These are phyloP conservation scores for Colletotrichum sp. DNA, from an alignment of 2,329 filamentous ascomycete species.

Conservation along the genomic window DNA sequence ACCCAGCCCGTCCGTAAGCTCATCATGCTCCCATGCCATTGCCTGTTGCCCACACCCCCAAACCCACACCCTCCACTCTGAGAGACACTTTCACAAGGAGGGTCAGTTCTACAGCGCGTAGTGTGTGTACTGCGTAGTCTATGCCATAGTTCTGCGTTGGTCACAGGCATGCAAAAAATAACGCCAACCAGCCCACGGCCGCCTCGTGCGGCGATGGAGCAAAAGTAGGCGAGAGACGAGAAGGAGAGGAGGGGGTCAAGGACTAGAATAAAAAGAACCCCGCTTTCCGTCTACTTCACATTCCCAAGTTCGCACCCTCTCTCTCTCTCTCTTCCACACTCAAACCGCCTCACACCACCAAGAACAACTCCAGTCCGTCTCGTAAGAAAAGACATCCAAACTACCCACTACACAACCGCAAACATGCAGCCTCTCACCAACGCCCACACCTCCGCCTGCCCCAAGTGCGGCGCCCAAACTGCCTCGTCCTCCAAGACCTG, in stretches of 20 bases:
- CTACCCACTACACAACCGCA: neutral
- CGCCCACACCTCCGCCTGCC: constrained; percentile 49
- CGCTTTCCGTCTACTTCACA: neutral
- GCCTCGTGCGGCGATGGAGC: neutral
- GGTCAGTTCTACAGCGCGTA: neutral
- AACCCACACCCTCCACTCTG: neutral
- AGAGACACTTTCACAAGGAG: constrained; percentile 4
- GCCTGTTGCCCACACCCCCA: neutral
- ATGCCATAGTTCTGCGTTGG: constrained; percentile 1
- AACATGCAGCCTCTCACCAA: constrained; percentile 35
- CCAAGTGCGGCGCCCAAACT: constrained; percentile 59
- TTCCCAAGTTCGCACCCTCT: neutral
- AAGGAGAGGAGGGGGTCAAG: neutral
- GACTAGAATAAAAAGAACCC: neutral
- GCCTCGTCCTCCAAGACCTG: constrained; percentile 56
- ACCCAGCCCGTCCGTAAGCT: constrained; percentile 15
- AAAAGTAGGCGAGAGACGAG: neutral
- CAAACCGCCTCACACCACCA: neutral
- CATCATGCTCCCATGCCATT: neutral
- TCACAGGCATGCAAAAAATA: neutral
- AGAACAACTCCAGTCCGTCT: neutral
- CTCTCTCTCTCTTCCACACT: neutral
- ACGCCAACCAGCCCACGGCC: neutral
- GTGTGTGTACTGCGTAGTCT: neutral
- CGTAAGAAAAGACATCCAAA: neutral